phyloP scores from a whole-genome alignment of 176 grass and related monocot genomes.

The Saccharum spontaneum region DNA sequence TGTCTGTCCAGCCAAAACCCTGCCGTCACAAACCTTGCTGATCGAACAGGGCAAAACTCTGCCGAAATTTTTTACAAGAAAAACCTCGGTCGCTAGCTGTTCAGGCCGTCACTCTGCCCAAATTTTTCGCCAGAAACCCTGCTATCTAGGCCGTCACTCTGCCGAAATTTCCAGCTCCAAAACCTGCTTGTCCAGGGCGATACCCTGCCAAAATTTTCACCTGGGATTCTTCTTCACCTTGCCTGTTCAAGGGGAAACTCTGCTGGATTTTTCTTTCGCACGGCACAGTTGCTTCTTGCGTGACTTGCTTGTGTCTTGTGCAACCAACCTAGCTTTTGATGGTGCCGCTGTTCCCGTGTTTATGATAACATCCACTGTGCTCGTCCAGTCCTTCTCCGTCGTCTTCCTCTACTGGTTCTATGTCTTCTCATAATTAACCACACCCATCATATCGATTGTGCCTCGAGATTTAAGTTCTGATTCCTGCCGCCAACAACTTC shows the following conservation, averaged over 20 bases:
- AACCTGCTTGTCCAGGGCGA: neutral
- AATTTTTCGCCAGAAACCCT: neutral
- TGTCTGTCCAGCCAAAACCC: neutral
- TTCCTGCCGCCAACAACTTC: constrained; percentile 14
- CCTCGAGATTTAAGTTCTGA: neutral
- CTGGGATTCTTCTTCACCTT: neutral
- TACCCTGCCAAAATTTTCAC: constrained; percentile 2
- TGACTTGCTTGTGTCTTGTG: neutral
- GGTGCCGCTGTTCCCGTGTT: constrained; percentile 37
- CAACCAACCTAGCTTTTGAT: constrained; percentile 17
- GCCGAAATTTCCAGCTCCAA: constrained; percentile 22
- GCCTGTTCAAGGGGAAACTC: constrained; percentile 13
- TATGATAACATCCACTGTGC: constrained; percentile 74
- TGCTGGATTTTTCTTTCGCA: constrained; percentile 30
- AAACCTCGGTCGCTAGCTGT: neutral
- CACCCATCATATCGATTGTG: neutral
- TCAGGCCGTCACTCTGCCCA: constrained; percentile 7
- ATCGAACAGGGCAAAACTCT: neutral
- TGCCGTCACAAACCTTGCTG: neutral
- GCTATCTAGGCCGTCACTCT: constrained; percentile 13
- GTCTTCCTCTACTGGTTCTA: constrained; percentile 97
- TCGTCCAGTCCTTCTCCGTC: constrained; percentile 86
- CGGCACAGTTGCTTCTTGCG: neutral
- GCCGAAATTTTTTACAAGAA: neutral
- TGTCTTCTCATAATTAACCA: constrained; percentile 72